These are phyloP conservation scores for Austropuccinia psidii DNA, from an alignment of 1,284 basidiomycete genomes.

Conservation along the genomic window DNA sequence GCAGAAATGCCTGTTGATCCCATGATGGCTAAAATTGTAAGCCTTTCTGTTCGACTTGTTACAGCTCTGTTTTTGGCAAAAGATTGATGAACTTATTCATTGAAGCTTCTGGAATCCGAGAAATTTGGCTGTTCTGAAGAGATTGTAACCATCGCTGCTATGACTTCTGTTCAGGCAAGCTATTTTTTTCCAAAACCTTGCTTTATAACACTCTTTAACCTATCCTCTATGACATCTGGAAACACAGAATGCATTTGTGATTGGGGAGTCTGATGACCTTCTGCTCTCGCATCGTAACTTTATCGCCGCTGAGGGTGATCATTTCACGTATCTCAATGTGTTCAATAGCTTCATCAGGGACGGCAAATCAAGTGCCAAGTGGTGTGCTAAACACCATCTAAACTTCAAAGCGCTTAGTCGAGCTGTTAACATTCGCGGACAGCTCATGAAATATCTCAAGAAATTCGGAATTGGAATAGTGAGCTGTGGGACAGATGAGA, in stretches of 20 bases:
- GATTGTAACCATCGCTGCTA: constrained; percentile 87
- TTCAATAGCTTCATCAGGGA: constrained; percentile 82
- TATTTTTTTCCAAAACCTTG: not conserved
- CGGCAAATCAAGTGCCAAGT: constrained; percentile 69
- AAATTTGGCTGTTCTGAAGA: constrained; percentile 82
- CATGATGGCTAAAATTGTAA: constrained; percentile 55
- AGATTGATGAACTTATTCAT: not conserved
- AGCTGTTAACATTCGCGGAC: constrained; percentile 80
- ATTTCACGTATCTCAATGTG: constrained; percentile 81
- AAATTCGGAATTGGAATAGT: constrained; percentile 69
- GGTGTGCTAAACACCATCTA: constrained; percentile 85
- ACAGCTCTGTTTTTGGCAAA: not conserved
- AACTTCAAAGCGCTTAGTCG: constrained; percentile 87
- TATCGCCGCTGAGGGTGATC: constrained; percentile 94
- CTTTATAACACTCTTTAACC: not conserved
- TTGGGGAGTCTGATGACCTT: constrained; percentile 69
- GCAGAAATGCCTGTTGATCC: constrained; percentile 55
- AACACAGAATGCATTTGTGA: constrained; percentile 67
- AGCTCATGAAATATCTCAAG: constrained; percentile 84
- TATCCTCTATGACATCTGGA: constrained; percentile 45
- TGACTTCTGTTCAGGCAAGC: constrained; percentile 75
- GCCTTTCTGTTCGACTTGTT: constrained; percentile 38
- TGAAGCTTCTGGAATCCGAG: constrained; percentile 72
- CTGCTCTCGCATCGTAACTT: constrained; percentile 89
- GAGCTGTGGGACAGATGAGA: constrained; percentile 66